These are phyloP conservation scores for Neoboletus brunneissimus DNA, from an alignment of 768 basidiomycete genomes.

Conservation along the genomic window DNA sequence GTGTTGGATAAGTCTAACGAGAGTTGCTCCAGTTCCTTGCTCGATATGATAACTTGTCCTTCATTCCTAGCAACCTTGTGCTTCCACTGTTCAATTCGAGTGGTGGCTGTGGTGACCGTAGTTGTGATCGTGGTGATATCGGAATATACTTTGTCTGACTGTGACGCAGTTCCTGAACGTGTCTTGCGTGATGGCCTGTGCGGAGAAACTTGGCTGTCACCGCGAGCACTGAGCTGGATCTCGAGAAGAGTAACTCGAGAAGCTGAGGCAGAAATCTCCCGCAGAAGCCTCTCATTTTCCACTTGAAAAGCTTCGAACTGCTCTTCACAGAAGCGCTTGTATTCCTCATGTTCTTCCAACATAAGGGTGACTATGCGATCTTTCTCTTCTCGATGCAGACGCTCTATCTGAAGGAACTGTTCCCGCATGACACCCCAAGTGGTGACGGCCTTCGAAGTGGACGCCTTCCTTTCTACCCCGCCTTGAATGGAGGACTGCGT, in stretches of 20 bases:
- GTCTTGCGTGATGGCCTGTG: too few relatives aligned
- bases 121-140: not conserved
- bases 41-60: not conserved
- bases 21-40: conserved; percentile 6
- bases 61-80: not conserved
- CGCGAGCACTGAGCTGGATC: too few relatives aligned
- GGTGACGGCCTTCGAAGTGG: not conserved
- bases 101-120: not conserved
- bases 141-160: too few relatives aligned
- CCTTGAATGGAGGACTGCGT: not conserved
- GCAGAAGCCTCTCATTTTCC: not conserved
- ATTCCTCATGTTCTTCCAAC: not conserved
- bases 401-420: too few relatives aligned
- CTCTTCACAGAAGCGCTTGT: not conserved
- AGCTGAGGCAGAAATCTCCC: not conserved
- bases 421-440: not conserved
- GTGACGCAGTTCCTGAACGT: too few relatives aligned
- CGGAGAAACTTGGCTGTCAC: too few relatives aligned
- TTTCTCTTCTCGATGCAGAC: too few relatives aligned
- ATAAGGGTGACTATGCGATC: too few relatives aligned
- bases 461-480: not conserved
- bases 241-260: not conserved
- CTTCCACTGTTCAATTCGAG: conserved; percentile 1
- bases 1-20: not conserved
- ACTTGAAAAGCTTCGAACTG: not conserved